A percentile compares a stretch with the other conserved stretches of the same genome.
These are phyloP conservation scores for Trifolium pratense DNA, from an alignment of 306 rosid species.

Conservation along the genomic window DNA sequence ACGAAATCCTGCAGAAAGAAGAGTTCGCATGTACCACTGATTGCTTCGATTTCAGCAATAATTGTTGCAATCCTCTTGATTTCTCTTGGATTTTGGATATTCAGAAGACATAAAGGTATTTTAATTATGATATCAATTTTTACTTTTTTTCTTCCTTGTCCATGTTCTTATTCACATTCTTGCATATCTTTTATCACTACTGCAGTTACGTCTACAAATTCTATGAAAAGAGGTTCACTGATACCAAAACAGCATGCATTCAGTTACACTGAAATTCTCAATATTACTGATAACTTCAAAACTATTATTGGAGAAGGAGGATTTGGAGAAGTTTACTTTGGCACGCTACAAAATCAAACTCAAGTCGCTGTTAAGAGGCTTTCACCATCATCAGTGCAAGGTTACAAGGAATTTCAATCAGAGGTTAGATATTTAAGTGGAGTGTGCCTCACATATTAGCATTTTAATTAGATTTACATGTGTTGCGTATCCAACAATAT, in stretches of 20 bases:
- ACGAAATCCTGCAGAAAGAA: slow-evolving; percentile 18
- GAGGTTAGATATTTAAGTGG: slow-evolving; percentile 39
- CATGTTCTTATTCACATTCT: too few relatives aligned
- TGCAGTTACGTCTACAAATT: neutral
- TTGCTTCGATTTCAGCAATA: slow-evolving; percentile 17
- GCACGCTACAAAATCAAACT: slow-evolving; percentile 29
- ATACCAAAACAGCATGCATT: slow-evolving; percentile 37
- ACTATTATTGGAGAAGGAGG: slow-evolving; percentile 56
- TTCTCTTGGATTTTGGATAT: slow-evolving; percentile 5
- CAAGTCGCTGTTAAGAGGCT: slow-evolving; percentile 57
- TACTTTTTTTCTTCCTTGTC: too few relatives aligned
- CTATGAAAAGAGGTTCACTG: neutral
- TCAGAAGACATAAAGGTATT: slow-evolving; percentile 21
- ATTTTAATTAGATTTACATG: too few relatives aligned
- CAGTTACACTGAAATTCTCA: slow-evolving; percentile 36
- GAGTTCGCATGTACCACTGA: neutral
- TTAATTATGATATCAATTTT: too few relatives aligned
- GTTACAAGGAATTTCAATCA: slow-evolving; percentile 43
- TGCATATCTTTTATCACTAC: too few relatives aligned
- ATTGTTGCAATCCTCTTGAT: neutral
- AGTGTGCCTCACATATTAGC: too few relatives aligned
- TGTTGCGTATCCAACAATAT: too few relatives aligned
- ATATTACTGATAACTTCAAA: slow-evolving; percentile 48
- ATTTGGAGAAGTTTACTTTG: slow-evolving; percentile 55
- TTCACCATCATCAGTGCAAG: slow-evolving; percentile 49